These are phyloP conservation scores for Lichtheimia ramosa DNA, from an alignment of 371 early-diverging fungal genomes.

Conservation along the genomic window DNA sequence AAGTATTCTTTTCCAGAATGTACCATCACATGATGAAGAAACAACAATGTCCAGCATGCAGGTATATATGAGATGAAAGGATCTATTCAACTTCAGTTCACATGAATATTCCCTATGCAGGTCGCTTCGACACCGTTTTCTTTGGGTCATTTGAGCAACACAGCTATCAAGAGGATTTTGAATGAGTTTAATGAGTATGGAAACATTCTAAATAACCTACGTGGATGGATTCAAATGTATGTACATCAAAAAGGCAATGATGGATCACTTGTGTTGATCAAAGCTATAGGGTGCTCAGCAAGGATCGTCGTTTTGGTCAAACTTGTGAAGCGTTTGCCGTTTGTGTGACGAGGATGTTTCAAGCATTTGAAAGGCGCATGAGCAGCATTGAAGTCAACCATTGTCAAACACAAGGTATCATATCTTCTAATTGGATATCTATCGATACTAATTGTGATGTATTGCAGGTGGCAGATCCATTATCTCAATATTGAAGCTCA, in stretches of 20 bases:
- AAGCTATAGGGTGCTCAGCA: background rate
- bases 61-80: background rate
- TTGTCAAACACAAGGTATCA: constrained; percentile 2
- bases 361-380: constrained; percentile 27
- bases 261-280: background rate
- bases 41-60: background rate
- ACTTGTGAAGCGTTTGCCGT: constrained; percentile 41
- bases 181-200: constrained; percentile 26
- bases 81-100: background rate
- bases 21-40: background rate
- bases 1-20: constrained; percentile 22
- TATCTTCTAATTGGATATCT: background rate
- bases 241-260: background rate
- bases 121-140: background rate
- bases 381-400: constrained; percentile 19
- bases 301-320: constrained; percentile 24
- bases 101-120: background rate
- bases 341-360: constrained; percentile 16
- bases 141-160: constrained; percentile 13
- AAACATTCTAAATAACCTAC: constrained; percentile 25
- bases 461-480: background rate
- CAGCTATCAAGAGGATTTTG: constrained; percentile 12
- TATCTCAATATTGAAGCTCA: constrained; percentile 6
- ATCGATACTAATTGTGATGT: background rate
- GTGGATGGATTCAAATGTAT: constrained; percentile 16